phyloP scores from a whole-genome alignment of 2,329 filamentous ascomycete genomes.

The Epichloe glyceriae region DNA sequence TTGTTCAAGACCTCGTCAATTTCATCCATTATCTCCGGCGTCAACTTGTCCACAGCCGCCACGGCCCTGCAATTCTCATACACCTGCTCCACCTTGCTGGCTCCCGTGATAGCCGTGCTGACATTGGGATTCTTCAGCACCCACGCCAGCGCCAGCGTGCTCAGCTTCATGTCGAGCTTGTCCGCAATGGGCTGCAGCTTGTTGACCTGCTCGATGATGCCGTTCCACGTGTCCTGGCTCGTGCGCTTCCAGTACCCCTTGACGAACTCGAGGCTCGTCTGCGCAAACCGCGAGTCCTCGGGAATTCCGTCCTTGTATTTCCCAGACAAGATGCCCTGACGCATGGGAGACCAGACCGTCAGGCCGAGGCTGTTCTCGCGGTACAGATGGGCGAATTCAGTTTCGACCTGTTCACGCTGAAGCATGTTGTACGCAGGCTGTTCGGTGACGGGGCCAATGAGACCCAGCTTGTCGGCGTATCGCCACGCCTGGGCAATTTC shows the following conservation, averaged over 20 bases:
- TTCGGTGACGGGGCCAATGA: constrained; percentile 53
- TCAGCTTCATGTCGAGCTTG: constrained; percentile 44
- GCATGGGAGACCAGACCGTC: constrained; percentile 49
- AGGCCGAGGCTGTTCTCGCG: constrained; percentile 46
- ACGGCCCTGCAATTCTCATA: constrained; percentile 46
- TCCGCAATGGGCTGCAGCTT: constrained; percentile 50
- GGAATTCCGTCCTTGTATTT: constrained; percentile 56
- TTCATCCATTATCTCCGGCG: constrained; percentile 43
- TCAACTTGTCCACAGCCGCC: constrained; percentile 39
- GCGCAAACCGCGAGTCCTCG: constrained; percentile 42
- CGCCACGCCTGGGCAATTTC: constrained; percentile 52
- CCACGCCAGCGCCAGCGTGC: constrained; percentile 47
- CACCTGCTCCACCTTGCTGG: constrained; percentile 44
- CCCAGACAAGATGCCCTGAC: constrained; percentile 46
- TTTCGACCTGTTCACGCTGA: constrained; percentile 47
- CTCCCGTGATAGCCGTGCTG: constrained; percentile 48
- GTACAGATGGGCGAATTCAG: constrained; percentile 48
- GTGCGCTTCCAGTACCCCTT: constrained; percentile 38
- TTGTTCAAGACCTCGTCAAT: constrained; percentile 47
- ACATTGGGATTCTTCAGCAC: constrained; percentile 49
- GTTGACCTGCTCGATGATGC: constrained; percentile 45
- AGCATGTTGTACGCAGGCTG: constrained; percentile 57
- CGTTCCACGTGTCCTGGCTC: constrained; percentile 39
- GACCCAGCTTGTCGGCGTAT: constrained; percentile 44
- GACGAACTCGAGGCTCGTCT: constrained; percentile 43